Evolutionary conservation across 2,329 filamentous ascomycete genomes (phyloP).

Genomic region (Colletotrichum cordylinicola): DNA sequence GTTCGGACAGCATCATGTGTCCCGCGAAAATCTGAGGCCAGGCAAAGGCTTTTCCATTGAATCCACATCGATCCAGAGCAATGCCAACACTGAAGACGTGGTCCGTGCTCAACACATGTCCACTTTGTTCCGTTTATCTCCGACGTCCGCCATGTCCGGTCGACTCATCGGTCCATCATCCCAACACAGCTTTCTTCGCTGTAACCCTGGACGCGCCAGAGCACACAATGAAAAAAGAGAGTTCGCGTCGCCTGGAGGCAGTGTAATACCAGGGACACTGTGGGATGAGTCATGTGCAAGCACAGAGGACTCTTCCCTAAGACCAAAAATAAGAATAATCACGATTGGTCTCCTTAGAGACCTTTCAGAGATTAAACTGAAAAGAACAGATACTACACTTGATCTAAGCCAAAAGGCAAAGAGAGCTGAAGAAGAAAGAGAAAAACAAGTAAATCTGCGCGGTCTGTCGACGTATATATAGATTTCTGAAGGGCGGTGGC

Average conservation of each 20-base stretch:
- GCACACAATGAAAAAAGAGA: constrained; percentile 62
- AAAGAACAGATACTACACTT: constrained; percentile 98
- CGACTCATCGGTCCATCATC: no score
- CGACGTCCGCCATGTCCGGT: no score
- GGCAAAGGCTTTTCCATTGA: no score
- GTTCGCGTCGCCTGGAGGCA: constrained; percentile 75
- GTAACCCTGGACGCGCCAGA: constrained; percentile 56
- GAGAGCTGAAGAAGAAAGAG: constrained; percentile 61
- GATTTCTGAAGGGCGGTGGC: background rate
- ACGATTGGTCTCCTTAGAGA: constrained; percentile 72
- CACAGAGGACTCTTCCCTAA: constrained; percentile 64
- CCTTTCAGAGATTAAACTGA: constrained; percentile 96
- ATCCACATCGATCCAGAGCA: no score
- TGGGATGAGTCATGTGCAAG: constrained; percentile 72
- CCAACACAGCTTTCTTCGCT: constrained; percentile 49
- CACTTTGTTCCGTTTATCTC: no score
- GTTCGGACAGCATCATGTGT: no score
- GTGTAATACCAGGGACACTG: constrained; percentile 80
- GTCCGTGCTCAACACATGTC: no score
- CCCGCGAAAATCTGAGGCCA: no score
- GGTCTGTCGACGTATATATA: constrained; percentile 36
- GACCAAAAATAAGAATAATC: constrained; percentile 85
- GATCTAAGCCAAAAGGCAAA: constrained; percentile 77
- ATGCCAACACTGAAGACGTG: no score
- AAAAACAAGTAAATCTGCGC: constrained; percentile 39